A percentile compares a stretch with the other conserved stretches of the same genome.
Evolutionary conservation across 1,284 basidiomycete species (phyloP).

Genomic region (Schizophyllum amplum): DNA sequence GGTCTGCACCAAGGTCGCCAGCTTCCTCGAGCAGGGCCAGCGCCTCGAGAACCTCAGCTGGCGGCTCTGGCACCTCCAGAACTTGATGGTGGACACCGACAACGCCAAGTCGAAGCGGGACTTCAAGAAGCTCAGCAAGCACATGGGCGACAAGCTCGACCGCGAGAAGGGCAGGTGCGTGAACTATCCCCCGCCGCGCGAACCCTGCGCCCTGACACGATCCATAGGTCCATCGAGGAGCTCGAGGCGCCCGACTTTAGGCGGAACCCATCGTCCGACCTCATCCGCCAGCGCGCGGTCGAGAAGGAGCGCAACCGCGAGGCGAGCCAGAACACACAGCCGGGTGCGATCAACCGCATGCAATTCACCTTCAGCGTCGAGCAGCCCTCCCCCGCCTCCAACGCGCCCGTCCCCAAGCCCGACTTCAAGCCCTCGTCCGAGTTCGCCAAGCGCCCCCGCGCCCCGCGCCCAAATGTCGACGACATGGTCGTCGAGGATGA

Average conservation of each 20-base stretch:
- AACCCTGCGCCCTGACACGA: slow-evolving; percentile 27
- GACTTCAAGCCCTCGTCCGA: slow-evolving; percentile 60
- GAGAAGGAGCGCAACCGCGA: slow-evolving; percentile 74
- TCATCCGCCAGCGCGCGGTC: slow-evolving; percentile 67
- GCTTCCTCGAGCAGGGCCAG: slow-evolving; percentile 80
- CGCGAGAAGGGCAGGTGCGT: slow-evolving; percentile 79
- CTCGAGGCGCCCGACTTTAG: slow-evolving; percentile 72
- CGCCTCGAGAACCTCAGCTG: slow-evolving; percentile 81
- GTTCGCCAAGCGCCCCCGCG: slow-evolving; percentile 42
- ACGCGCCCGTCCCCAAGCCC: slow-evolving; percentile 48
- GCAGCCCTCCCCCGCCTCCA: slow-evolving; percentile 43
- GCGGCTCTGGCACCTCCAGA: slow-evolving; percentile 83
- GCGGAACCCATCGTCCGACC: slow-evolving; percentile 63
- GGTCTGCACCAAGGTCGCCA: slow-evolving; percentile 81
- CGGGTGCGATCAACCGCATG: slow-evolving; percentile 73
- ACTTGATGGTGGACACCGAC: slow-evolving; percentile 79
- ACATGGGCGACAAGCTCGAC: slow-evolving; percentile 81
- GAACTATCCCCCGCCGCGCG: slow-evolving; percentile 6
- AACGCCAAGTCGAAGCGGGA: slow-evolving; percentile 79
- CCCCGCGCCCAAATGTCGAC: slow-evolving; percentile 16
- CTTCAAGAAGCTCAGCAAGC: slow-evolving; percentile 77
- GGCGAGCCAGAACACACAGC: slow-evolving; percentile 50
- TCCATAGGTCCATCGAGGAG: slow-evolving; percentile 64
- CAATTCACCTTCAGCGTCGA: slow-evolving; percentile 80
- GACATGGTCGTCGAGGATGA: slow-evolving; percentile 25